Base-by-base conservation (phyloP, 2,329 filamentous ascomycete species). In the Paraphaeosphaeria sporulosa region DNA sequence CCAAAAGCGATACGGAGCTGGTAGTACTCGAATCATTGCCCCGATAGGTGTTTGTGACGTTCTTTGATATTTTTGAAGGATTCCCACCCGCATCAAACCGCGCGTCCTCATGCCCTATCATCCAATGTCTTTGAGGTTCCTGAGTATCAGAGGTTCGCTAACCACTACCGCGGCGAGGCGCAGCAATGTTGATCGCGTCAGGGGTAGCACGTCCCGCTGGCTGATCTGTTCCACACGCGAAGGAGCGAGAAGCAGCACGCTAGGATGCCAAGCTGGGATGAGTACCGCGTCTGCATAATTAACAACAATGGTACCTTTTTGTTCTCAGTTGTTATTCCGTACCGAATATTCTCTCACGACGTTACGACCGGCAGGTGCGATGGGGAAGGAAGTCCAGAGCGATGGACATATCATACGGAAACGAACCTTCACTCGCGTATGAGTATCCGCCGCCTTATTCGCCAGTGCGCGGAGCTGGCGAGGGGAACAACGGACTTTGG, bases 381-480 rank as follows among this genome's bases (percentile, higher is more conserved):
- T 52, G 49, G 49, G 15, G 48, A 38, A 27, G 21, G 2, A 27
- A 40, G 32, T 42, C 34, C 21, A 38, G 48, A 38, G 23, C 9
- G 4, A 52, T 52, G 49, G 49, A 52, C 49, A 21, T 40, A 15
- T 19, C 25, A 15, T 52, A 52, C 21, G 49, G 49, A 40, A 40
- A 27, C 17, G 34, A 38, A 52, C 49, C 19, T 21, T 52, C 49
- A 32, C 34, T 40, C 12, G 49, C 23, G 34, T 42, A 52, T 30
- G 49, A 52, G 12, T 21, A 40, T 23, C 51, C 27, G 7, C 51
- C 51, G 25, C 51, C 51, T 17, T 54, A 54, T 25, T 54, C 51
- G 38, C 51, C 51, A n/a, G 38, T 54, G 43, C 51, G 49, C 23
- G 38, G 38, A 19, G 15, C 30, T 19, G 19, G 23, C n/a, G 34